Percentiles rank a stretch among this genome's conserved stretches.
These are phyloP conservation scores for Pogostemon cablin DNA, from an alignment of 257 asterid genomes.

Conservation along the genomic window DNA sequence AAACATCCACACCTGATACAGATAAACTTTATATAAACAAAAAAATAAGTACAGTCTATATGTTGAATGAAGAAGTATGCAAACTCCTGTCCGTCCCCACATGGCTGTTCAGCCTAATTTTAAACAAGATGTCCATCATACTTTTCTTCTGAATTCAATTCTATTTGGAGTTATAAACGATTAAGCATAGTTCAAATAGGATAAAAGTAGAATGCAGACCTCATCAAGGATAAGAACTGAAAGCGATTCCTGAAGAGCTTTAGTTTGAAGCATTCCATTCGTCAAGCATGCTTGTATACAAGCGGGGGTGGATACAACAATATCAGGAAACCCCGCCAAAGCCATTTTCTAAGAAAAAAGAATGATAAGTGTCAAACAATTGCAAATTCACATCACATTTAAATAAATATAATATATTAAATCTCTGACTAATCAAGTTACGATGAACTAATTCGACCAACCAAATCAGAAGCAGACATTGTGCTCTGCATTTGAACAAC, in stretches of 20 bases:
- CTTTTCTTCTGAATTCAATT: not conserved
- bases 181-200: not conserved
- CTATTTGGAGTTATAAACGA: not conserved
- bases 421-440: not conserved
- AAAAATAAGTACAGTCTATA: not conserved
- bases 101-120: not conserved
- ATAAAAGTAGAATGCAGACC: conserved; percentile 47
- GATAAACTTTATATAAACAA: not conserved
- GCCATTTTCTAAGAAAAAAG: conserved; percentile 58
- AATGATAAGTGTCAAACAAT: not conserved
- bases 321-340: conserved; percentile 78
- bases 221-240: conserved; percentile 88
- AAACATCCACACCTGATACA: not conserved
- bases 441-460: conserved; percentile 41
- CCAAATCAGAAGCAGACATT: conserved; percentile 80
- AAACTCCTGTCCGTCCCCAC: not conserved
- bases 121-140: not conserved
- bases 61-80: not conserved
- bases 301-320: conserved; percentile 88
- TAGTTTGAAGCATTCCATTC: conserved; percentile 57
- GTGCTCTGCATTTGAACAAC: conserved; percentile 73
- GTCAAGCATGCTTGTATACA: conserved; percentile 71
- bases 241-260: conserved; percentile 80
- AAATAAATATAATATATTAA: not conserved
- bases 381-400: not conserved